Conservation (phyloP, 805 yeast species). For the Jamesozyma rosinii region DNA sequence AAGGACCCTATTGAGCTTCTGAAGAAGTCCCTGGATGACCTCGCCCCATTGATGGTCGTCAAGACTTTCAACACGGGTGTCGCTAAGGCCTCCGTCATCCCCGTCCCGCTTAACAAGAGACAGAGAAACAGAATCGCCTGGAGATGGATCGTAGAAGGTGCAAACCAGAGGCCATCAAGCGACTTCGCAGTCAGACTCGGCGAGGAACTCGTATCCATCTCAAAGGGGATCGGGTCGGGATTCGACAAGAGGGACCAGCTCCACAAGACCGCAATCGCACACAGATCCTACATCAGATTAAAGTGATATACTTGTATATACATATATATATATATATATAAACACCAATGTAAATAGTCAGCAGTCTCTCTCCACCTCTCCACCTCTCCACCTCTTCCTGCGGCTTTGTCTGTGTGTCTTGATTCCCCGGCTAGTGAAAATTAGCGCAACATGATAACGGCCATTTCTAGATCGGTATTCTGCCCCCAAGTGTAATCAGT, state of each 20-base stretch:
- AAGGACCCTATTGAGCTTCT: constrained; percentile 72
- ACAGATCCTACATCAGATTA: constrained; percentile 66
- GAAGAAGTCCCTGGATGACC: constrained; percentile 62
- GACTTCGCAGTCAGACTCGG: constrained; percentile 83
- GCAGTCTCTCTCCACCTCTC: too few species aligned
- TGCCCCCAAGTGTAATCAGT: too few species aligned
- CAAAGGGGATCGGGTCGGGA: constrained; percentile 70
- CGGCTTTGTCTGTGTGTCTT: too few species aligned
- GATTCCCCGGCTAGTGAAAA: too few species aligned
- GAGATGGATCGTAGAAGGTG: constrained; percentile 81
- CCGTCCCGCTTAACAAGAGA: constrained; percentile 71
- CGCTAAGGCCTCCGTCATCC: constrained; percentile 74
- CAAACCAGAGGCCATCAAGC: constrained; percentile 65
- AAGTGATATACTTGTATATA: constrained; percentile 15
- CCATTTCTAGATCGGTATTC: too few species aligned
- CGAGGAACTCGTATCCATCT: constrained; percentile 76
- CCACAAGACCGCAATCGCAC: constrained; percentile 81
- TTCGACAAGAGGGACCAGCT: constrained; percentile 73
- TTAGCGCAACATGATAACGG: too few species aligned
- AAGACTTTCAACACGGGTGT: constrained; percentile 73
- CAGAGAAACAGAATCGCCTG: constrained; percentile 84
- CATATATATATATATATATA: background rate
- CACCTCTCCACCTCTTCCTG: too few species aligned
- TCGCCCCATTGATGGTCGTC: constrained; percentile 78
- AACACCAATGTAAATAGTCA: background rate